Evolutionary conservation across 2,329 filamentous ascomycete genomes (phyloP).

Genomic region (Pezicula carpinea): DNA sequence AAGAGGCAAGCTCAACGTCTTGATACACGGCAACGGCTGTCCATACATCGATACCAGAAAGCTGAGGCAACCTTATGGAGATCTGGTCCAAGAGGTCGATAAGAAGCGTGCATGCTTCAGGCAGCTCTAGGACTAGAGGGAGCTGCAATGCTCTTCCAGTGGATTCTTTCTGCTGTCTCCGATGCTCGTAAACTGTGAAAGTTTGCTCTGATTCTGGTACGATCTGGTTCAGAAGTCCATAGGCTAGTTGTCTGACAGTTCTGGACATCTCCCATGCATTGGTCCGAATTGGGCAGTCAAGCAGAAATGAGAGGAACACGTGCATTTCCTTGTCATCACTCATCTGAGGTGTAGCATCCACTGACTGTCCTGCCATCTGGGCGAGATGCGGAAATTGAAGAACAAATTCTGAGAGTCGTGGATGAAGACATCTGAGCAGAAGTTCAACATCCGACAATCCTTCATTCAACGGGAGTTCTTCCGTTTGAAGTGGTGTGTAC

Average conservation of each 20-base stretch:
- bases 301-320: constrained; percentile 62
- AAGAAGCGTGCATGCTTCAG: constrained; percentile 18
- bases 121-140: constrained; percentile 17
- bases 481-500: constrained; percentile 12
- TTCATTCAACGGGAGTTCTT: background rate
- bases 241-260: constrained; percentile 47
- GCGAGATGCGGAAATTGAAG: constrained; percentile 33
- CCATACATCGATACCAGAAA: constrained; percentile 19
- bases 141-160: constrained; percentile 22
- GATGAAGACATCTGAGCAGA: constrained; percentile 34
- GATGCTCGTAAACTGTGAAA: constrained; percentile 23
- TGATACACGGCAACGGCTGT: constrained; percentile 22
- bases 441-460: background rate
- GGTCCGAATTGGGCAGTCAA: constrained; percentile 49
- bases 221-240: constrained; percentile 43
- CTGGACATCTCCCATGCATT: constrained; percentile 54
- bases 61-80: constrained; percentile 7
- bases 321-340: constrained; percentile 21
- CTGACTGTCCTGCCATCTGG: constrained; percentile 22
- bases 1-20: constrained; percentile 23
- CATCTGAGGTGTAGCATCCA: constrained; percentile 16
- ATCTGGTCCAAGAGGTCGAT: constrained; percentile 12
- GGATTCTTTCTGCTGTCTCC: constrained; percentile 21
- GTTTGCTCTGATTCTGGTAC: constrained; percentile 18
- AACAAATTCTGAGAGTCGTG: constrained; percentile 45